Percentiles rank a stretch among this genome's conserved stretches.
Evolutionary conservation across 2,329 filamentous ascomycete genomes (phyloP).

Genomic region (Sordariomycetes sp.): DNA sequence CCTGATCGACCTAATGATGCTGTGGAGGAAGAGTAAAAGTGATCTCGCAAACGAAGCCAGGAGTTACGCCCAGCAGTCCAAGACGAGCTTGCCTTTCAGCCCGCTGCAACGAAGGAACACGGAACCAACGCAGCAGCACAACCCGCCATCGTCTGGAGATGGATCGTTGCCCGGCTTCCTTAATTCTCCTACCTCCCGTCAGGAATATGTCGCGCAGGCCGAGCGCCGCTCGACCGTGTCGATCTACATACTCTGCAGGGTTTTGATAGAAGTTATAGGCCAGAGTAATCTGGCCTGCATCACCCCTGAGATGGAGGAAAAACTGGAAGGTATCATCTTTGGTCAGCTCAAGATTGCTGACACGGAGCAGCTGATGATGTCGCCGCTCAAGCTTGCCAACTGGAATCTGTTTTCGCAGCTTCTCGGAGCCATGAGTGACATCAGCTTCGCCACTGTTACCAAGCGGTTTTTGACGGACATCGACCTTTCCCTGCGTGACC

Average conservation of each 20-base stretch:
- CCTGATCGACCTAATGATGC: slow-evolving; percentile 92
- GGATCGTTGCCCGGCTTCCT: slow-evolving; percentile 12
- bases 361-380: slow-evolving; percentile 63
- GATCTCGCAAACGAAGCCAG: slow-evolving; percentile 67
- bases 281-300: slow-evolving; percentile 76
- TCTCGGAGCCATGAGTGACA: slow-evolving; percentile 89
- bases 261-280: slow-evolving; percentile 84
- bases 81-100: slow-evolving; percentile 25
- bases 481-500: slow-evolving; percentile 62
- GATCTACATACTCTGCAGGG: slow-evolving; percentile 88
- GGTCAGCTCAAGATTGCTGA: slow-evolving; percentile 86
- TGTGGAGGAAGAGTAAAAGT: slow-evolving; percentile 94
- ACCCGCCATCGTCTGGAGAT: slow-evolving; percentile 10
- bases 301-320: slow-evolving; percentile 83
- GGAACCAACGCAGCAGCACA: slow-evolving; percentile 45
- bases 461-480: slow-evolving; percentile 73
- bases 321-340: slow-evolving; percentile 91
- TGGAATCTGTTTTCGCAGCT: slow-evolving; percentile 92
- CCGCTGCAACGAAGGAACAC: slow-evolving; percentile 59
- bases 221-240: slow-evolving; percentile 89
- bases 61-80: slow-evolving; percentile 39
- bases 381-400: slow-evolving; percentile 78
- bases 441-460: slow-evolving; percentile 77
- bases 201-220: slow-evolving; percentile 63
- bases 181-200: slow-evolving; percentile 26